These are phyloP conservation scores for Letharia columbiana DNA, from an alignment of 495 filamentous ascomycete genomes.

Conservation along the genomic window DNA sequence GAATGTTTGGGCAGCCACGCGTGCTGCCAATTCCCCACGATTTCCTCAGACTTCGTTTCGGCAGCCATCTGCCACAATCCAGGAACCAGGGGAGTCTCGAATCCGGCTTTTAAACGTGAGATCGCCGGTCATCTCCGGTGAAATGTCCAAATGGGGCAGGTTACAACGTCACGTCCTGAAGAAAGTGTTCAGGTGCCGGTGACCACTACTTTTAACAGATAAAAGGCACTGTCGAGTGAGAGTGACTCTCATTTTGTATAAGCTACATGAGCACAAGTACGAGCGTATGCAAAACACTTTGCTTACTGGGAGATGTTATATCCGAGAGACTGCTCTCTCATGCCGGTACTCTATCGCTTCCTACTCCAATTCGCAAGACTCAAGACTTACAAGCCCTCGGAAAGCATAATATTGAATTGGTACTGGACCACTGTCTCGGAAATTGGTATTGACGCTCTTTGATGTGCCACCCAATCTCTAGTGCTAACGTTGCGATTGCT, in stretches of 20 bases:
- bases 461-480: too few relatives aligned
- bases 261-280: too few relatives aligned
- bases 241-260: background rate
- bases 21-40: background rate
- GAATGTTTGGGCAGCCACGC: background rate
- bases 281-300: background rate
- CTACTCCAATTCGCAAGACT: background rate
- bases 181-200: background rate
- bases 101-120: background rate
- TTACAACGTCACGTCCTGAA: background rate
- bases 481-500: background rate
- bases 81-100: constrained; percentile 3
- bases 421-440: background rate
- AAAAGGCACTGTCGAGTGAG: background rate
- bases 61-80: background rate
- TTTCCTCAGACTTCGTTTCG: background rate
- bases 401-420: background rate
- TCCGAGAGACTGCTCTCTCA: background rate
- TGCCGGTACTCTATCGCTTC: background rate
- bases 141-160: background rate
- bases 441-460: background rate
- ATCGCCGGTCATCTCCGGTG: background rate
- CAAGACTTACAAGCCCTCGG: background rate
- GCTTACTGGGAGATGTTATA: background rate
- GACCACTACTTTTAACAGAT: background rate